Evolutionary conservation across 164 flowering plant species (phyloP).

Genomic region (Hamamelis virginiana): DNA sequence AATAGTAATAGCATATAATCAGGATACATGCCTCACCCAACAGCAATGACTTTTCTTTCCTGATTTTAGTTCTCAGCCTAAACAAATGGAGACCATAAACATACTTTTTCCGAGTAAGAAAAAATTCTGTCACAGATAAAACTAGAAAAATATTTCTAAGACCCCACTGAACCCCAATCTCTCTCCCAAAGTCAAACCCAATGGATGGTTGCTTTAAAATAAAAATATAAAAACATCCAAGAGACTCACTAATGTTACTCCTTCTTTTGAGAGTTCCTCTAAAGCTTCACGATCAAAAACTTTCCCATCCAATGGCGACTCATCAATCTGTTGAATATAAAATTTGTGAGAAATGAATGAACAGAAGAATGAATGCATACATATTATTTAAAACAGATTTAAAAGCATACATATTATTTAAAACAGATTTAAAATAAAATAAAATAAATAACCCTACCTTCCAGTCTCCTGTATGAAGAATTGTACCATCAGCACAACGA

Average conservation of each 20-base stretch:
- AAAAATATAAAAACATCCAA: not conserved
- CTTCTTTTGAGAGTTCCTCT: conserved; percentile 95
- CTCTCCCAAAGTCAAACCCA: not conserved
- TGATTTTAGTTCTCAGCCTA: too few species aligned
- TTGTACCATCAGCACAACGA: conserved; percentile 94
- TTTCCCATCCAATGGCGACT: conserved; percentile 91
- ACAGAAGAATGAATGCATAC: not conserved
- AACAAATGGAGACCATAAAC: too few species aligned
- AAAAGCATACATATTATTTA: not conserved
- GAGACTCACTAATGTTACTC: conserved; percentile 83
- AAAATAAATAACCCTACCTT: too few species aligned
- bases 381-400: not conserved
- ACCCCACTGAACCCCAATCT: not conserved
- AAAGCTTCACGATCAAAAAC: conserved; percentile 86
- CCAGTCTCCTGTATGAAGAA: conserved; percentile 99
- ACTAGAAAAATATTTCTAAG: too few species aligned
- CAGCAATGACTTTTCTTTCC: too few species aligned
- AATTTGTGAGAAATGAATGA: conserved; percentile 10
- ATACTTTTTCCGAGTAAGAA: too few species aligned
- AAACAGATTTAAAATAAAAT: too few species aligned
- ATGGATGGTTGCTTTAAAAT: not conserved
- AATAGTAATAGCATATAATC: too few species aligned
- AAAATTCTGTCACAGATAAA: too few species aligned
- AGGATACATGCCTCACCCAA: too few species aligned
- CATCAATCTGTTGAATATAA: conserved; percentile 74